phyloP scores from a whole-genome alignment of 2,329 filamentous ascomycete genomes.

The Trichoderma sp. region DNA sequence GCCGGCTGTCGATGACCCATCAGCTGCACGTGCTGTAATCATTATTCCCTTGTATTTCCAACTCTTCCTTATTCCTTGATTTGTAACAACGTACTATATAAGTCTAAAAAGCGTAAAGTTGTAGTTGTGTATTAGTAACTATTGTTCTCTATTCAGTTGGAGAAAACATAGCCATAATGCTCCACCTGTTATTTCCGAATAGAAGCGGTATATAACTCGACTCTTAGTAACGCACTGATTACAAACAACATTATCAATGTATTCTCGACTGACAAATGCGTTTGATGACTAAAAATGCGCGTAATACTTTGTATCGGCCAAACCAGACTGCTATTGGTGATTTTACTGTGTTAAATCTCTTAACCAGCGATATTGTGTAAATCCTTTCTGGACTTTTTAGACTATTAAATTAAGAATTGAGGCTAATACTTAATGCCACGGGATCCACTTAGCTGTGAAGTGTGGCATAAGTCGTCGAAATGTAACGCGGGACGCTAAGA shows the following conservation, averaged over 20 bases:
- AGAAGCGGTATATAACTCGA: background rate
- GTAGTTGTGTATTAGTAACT: too few species aligned
- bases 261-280: background rate
- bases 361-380: background rate
- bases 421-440: background rate
- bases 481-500: background rate
- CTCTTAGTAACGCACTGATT: background rate
- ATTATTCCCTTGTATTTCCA: too few species aligned
- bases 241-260: background rate
- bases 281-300: background rate
- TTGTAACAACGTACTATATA: too few species aligned
- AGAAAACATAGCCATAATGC: background rate
- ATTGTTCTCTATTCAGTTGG: too few species aligned
- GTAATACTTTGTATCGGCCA: background rate
- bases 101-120: too few species aligned
- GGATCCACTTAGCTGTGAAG: background rate
- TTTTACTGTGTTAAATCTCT: background rate
- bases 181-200: background rate
- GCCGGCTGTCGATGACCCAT: too few species aligned
- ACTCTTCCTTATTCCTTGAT: too few species aligned
- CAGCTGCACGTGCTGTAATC: too few species aligned
- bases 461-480: background rate
- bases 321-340: background rate
- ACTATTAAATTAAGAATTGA: background rate
- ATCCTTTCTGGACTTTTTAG: background rate